Evolutionary conservation across 371 early-diverging fungal species (phyloP), one percentile per base, ranked within the genome.

Genomic region (Mortierella sp.): DNA sequence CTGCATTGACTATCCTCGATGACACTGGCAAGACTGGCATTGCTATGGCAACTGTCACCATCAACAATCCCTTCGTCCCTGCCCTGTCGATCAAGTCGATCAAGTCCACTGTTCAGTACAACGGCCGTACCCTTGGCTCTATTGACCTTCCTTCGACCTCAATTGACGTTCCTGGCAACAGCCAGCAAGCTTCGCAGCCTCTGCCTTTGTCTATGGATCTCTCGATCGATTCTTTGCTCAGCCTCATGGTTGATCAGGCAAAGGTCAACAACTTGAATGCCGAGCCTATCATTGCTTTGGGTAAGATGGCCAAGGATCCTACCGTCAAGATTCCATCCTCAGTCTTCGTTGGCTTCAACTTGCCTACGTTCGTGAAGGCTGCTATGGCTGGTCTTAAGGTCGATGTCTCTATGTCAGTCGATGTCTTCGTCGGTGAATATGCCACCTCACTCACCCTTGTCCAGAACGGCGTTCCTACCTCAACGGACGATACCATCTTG

Each of bases 1-100:
- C 84, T 38, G 59, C 81, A 23, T 67, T 87, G 61, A 83, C 81
- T 21, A 83, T 87, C 45, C 64, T 72, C 5, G 65, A 74, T 9
- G 67, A 81, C 60, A 82, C 86, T 43, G 68, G 82, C 27, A 58
- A 65, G 53, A 83, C 81, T 21, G 81, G 82, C 41, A 53, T 84
- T 30, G 85, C 83, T 52, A 63, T 67, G 66, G 84, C 85, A 4
- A 64, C 66, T 16, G 86, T 87, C 47, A 80, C 80, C 1, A 72
- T 87, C 54, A 82, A 83, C 59, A 84, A 87, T 53, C 87, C 87
- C 14, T 87, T 87, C 81, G 56, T 80, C 21, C 82, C 85, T 56
- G 73, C 78, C n/a, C 62, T 87, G 53, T 65, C 74, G 28, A 85
- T 87, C 64, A 76, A 78, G 34, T 81, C 80, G 38, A 83, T 87